Percentiles rank a stretch among this genome's conserved stretches.
Evolutionary conservation across 768 basidiomycete genomes (phyloP).

Genomic region (Macrolepiota dolichaula): DNA sequence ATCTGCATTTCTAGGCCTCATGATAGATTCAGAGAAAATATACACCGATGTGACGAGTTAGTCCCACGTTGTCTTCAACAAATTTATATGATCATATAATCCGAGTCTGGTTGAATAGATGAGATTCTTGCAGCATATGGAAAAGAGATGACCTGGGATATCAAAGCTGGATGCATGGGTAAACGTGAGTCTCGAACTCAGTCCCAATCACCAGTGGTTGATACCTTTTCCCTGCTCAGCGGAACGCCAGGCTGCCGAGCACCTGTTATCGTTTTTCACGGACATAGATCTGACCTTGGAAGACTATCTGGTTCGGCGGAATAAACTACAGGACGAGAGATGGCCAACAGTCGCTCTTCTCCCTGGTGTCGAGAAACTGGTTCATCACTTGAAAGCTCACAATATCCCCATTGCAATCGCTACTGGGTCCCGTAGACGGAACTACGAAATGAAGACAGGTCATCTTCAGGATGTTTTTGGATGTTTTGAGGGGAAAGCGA

Average conservation of each 20-base stretch:
- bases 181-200: constrained; percentile 47
- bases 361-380: constrained; percentile 68
- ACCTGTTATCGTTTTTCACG: constrained; percentile 77
- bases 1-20: constrained; percentile 42
- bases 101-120: constrained; percentile 38
- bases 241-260: constrained; percentile 56
- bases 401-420: constrained; percentile 78
- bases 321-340: constrained; percentile 51
- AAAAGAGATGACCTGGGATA: constrained; percentile 82
- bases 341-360: constrained; percentile 73
- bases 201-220: neutral
- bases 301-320: constrained; percentile 55
- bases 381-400: constrained; percentile 67
- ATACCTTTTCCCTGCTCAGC: constrained; percentile 36
- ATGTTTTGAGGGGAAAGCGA: constrained; percentile 58
- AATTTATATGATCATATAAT: neutral
- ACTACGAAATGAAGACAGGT: constrained; percentile 64
- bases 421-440: constrained; percentile 67
- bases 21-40: constrained; percentile 75
- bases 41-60: constrained; percentile 80
- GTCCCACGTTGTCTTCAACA: constrained; percentile 20
- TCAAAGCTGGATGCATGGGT: constrained; percentile 88
- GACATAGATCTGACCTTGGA: constrained; percentile 63
- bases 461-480: constrained; percentile 58
- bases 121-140: constrained; percentile 69